Evolutionary conservation across 495 filamentous ascomycete genomes (phyloP), one percentile per base, ranked within the genome.

Genomic region (Sporormia fimetaria): DNA sequence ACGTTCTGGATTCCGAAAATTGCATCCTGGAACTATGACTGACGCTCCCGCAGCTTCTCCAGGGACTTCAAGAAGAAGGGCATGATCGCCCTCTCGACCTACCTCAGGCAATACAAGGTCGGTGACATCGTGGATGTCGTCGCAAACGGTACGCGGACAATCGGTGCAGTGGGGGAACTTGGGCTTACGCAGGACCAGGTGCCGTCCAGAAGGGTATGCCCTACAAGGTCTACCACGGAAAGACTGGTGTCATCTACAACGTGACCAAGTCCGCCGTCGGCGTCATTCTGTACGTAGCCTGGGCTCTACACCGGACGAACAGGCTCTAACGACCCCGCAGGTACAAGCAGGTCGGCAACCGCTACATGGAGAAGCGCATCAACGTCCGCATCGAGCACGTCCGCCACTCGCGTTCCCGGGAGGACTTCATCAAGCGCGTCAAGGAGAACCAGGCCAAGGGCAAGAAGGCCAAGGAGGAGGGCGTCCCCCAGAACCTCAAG

Each of bases 341-440:
- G 65, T 87, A 95, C 81, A 94, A 93, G 78, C 80, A 83, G 62
- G 90, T 98, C 63, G 80, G 81, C 70, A 87, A 94, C 76, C 83
- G 90, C 54, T 96, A 93, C 77, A 70, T 98, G 63, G 90, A 96
- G 81, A 96, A 98, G 83, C 88, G 90, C 64, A 75, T 98, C 71
- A 95, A 90, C 75, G 73, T 98, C 69, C 86, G 90, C 63, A 72
- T 96, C 67, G 90, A 98, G 80, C 90, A 98, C 79, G 75, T 96
- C 69, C 74, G 73, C 62, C 80, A 80, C 57, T 95, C 87, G 55
- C 80, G 88, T 61, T 94, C 85, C 59, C 75, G 90, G 57, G 86
- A 94, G 52, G 88, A 86, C 60, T 96, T 96, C 76, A 71, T 98
- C 61, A 79, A 75, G 36, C 82, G 90, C 56, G 90, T 98, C 61